Base-by-base conservation (phyloP, 2,329 filamentous ascomycete species). In the Ophiostoma triangulosporum region DNA sequence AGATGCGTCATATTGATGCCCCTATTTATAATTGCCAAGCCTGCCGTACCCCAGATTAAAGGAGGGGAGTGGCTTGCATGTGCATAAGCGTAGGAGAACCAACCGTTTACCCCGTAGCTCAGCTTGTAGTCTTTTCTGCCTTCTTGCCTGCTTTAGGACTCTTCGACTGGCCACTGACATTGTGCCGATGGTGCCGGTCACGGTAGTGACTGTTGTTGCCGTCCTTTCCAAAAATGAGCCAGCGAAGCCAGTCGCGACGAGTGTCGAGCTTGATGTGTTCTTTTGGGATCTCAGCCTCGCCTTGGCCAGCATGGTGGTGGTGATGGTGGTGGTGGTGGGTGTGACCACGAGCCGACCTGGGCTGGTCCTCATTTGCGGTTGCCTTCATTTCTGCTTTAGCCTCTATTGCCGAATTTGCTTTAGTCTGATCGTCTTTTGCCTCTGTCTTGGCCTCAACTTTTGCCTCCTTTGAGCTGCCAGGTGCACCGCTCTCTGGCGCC, bases 301-400 rank as follows among this genome's bases (percentile, higher is more conserved):
- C 12, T 8, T 14, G 15, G 8, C 24, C 15, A 46, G 5, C 8
- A 15, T 17, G 29, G 6, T 43, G 33, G 15, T 50, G 53, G 6
- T 52, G 38, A 32, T 54, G 49, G 14, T 54, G 48, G 26, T 54
- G 48, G 26, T 54, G 48, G 8, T 51, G 43, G 38, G 8, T 17
- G 9, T 40, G 20, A 14, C 8, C n/a, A 9, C 12, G 32, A 8
- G 17, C 11, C 4, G 15, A 14, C 4, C 17, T 32, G 24, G 4
- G 29, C 3, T 46, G 20, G 9, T 11, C 6, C 6, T n/a, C 11
- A 14, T 8, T 4, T 12, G 22, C 26, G 5, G 52, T 29, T 46
- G 15, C 26, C 3, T 17, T 17, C 31, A 12, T 33, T 6, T 6
- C 6, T 31, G 29, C 29, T 31, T 6, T 31, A 11, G 29, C 6